Evolutionary conservation across 2,329 filamentous ascomycete species (phyloP).

Genomic region (Septoria linicola): DNA sequence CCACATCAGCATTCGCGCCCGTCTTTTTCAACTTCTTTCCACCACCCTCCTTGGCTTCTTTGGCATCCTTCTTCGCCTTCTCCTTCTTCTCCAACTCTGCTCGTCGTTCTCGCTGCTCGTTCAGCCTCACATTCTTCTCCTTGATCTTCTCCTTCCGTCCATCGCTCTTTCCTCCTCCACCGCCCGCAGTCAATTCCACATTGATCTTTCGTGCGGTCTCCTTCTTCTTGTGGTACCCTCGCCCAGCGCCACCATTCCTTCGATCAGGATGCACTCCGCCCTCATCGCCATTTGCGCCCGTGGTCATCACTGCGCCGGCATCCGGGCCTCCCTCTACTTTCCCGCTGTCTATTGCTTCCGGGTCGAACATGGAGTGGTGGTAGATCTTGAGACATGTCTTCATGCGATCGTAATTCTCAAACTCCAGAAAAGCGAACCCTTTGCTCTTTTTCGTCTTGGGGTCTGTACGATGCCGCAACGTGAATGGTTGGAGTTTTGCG

Average conservation of each 20-base stretch:
- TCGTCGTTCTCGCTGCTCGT: conserved; percentile 62
- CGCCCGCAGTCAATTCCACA: conserved; percentile 86
- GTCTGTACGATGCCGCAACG: conserved; percentile 71
- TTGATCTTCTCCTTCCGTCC: conserved; percentile 73
- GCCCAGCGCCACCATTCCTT: conserved; percentile 13
- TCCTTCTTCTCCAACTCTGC: conserved; percentile 51
- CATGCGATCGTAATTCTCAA: conserved; percentile 82
- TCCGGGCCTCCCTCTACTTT: conserved; percentile 3
- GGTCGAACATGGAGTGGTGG: conserved; percentile 77
- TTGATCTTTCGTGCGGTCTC: conserved; percentile 75
- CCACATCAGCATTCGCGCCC: conserved; percentile 26
- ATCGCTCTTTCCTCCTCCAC: conserved; percentile 75
- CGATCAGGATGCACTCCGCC: conserved; percentile 6
- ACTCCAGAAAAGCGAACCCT: conserved; percentile 86
- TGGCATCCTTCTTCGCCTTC: conserved; percentile 45
- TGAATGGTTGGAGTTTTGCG: conserved; percentile 66
- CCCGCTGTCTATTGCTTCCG: conserved; percentile 26
- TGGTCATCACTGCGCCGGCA: conserved; percentile 13
- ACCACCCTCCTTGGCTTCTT: conserved; percentile 34
- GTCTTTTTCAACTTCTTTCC: conserved; percentile 41
- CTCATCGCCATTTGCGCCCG: conserved; percentile 9
- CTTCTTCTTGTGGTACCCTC: conserved; percentile 38
- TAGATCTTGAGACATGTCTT: conserved; percentile 88
- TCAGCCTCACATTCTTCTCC: conserved; percentile 81
- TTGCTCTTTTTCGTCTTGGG: conserved; percentile 64